Conservation (phyloP, 2,329 filamentous ascomycete genomes). For the Neocucurbitaria cava region DNA sequence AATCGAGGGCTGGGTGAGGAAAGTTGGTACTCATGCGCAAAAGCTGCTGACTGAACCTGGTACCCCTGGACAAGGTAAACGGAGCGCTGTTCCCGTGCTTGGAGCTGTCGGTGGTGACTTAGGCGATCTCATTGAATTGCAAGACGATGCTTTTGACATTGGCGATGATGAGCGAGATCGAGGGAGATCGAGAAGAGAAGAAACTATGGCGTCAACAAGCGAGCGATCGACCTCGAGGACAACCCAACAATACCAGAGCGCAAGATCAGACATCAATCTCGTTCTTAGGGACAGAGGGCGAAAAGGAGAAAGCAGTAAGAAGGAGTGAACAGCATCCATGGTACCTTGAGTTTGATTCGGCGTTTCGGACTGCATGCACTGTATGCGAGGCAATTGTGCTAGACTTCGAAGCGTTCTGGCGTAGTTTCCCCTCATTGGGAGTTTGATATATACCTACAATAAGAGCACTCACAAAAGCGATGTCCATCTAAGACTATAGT, state of each 20-base stretch:
- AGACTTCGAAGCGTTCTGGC: conserved; percentile 16
- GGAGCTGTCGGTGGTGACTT: conserved; percentile 56
- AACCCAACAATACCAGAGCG: conserved; percentile 39
- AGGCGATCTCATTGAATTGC: conserved; percentile 75
- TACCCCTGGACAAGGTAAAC: conserved; percentile 38
- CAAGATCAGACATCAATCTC: conserved; percentile 39
- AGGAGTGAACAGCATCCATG: conserved; percentile 30
- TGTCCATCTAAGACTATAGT: background rate
- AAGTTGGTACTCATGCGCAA: conserved; percentile 71
- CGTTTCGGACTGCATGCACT: conserved; percentile 11
- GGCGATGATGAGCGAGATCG: conserved; percentile 42
- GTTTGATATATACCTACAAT: conserved; percentile 4
- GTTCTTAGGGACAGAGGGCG: conserved; percentile 35
- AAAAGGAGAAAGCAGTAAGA: conserved; percentile 35
- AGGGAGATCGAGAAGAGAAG: conserved; percentile 30
- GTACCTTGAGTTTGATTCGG: conserved; percentile 6
- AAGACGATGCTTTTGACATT: conserved; percentile 61
- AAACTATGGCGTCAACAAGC: conserved; percentile 19
- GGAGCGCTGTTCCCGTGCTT: conserved; percentile 43
- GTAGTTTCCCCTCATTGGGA: background rate
- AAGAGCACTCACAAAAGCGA: background rate
- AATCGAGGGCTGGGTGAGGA: conserved; percentile 89
- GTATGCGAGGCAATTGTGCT: conserved; percentile 4
- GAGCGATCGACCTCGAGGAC: conserved; percentile 19
- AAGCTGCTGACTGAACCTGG: conserved; percentile 44